Evolutionary conservation across 1,284 basidiomycete genomes (phyloP).

Genomic region (Tilletia indica): DNA sequence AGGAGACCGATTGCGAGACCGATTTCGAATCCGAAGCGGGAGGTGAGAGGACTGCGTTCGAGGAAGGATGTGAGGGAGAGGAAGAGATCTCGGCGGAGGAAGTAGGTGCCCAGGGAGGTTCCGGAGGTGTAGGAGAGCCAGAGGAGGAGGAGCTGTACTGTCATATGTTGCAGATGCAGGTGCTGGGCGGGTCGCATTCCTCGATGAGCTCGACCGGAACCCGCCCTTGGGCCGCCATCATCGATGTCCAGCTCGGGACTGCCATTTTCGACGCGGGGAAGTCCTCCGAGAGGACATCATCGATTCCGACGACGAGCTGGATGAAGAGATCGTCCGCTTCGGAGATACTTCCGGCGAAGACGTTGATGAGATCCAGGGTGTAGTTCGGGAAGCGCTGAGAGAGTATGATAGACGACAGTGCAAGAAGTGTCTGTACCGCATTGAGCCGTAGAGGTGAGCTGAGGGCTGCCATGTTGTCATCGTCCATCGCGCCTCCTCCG

Average conservation of each 20-base stretch:
- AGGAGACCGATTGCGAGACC: constrained; percentile 7
- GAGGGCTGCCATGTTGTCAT: background rate
- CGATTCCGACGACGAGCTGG: constrained; percentile 17
- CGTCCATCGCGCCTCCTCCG: no score
- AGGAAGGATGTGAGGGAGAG: constrained; percentile 13
- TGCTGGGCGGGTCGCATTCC: constrained; percentile 6
- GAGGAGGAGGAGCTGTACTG: constrained; percentile 7
- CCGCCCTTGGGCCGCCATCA: background rate
- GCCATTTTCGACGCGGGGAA: background rate
- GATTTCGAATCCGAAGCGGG: constrained; percentile 13
- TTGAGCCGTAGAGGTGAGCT: constrained; percentile 7
- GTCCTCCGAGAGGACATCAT: constrained; percentile 13
- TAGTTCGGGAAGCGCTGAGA: constrained; percentile 12
- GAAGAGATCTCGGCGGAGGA: constrained; percentile 13
- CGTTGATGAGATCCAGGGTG: constrained; percentile 8
- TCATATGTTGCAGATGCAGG: constrained; percentile 7
- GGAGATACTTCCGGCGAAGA: constrained; percentile 11
- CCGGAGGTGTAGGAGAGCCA: constrained; percentile 9
- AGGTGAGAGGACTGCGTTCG: background rate
- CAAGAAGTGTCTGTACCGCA: constrained; percentile 1
- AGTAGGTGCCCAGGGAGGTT: constrained; percentile 15
- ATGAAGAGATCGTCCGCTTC: constrained; percentile 16
- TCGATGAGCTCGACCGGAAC: background rate
- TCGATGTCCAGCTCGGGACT: background rate
- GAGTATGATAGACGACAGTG: background rate